Conservation (phyloP, 495 filamentous ascomycete species). For the Annulohypoxylon nitens region DNA sequence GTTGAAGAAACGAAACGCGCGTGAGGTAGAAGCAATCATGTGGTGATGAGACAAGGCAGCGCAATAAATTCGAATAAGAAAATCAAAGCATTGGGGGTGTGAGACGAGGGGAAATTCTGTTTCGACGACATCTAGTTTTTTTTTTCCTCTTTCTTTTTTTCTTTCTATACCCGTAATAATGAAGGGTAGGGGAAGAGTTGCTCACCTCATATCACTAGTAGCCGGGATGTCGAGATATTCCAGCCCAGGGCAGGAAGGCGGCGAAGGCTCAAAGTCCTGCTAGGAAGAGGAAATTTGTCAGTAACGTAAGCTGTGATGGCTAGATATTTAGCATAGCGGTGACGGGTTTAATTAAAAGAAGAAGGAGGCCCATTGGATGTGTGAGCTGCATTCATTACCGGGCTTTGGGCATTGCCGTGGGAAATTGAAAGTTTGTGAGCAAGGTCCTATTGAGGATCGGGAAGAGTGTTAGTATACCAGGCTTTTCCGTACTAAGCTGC, state of each 20-base stretch:
- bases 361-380: conserved; percentile 29
- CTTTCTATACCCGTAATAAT: neutral
- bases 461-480: conserved; percentile 40
- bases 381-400: conserved; percentile 48
- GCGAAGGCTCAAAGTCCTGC: conserved; percentile 65
- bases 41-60: conserved; percentile 9
- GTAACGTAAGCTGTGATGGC: conserved; percentile 42
- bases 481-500: conserved; percentile 27
- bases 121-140: neutral
- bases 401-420: conserved; percentile 48
- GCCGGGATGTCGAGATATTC: conserved; percentile 62
- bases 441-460: conserved; percentile 39
- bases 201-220: conserved; percentile 64
- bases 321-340: conserved; percentile 37
- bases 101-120: neutral
- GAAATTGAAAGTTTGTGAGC: conserved; percentile 41
- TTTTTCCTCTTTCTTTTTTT: conserved; percentile 6
- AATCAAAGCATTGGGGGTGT: neutral
- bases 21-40: conserved; percentile 17
- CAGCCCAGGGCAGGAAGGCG: conserved; percentile 61
- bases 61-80: conserved; percentile 16
- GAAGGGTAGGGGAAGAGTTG: conserved; percentile 6
- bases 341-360: conserved; percentile 43
- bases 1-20: conserved; percentile 36
- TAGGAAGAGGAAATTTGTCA: conserved; percentile 50